Conservation (phyloP, 2,329 filamentous ascomycete genomes). For the Colletotrichum spaethianum region DNA sequence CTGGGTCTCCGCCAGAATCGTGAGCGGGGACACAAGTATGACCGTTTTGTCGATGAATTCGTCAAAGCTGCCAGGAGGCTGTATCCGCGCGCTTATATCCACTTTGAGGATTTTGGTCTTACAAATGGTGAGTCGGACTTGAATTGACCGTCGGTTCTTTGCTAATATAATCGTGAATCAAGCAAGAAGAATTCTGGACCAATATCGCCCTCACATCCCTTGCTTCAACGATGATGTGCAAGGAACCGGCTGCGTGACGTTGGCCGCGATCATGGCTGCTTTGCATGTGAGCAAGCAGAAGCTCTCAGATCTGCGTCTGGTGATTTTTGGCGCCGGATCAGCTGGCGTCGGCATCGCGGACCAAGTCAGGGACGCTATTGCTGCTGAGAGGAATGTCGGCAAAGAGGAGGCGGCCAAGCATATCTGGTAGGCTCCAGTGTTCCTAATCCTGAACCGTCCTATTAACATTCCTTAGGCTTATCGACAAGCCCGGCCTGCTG, state of each 20-base stretch:
- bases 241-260: slow-evolving; percentile 88
- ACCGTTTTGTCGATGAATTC: slow-evolving; percentile 83
- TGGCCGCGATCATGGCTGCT: slow-evolving; percentile 85
- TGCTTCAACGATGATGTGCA: slow-evolving; percentile 96
- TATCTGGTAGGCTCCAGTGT: slow-evolving; percentile 73
- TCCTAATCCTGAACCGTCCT: fast-evolving
- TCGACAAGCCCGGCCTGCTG: slow-evolving; percentile 86
- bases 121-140: slow-evolving; percentile 67
- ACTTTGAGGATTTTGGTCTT: slow-evolving; percentile 92
- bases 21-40: slow-evolving; percentile 79
- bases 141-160: slow-evolving; percentile 6
- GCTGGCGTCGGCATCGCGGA: slow-evolving; percentile 90
- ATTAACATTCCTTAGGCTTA: slow-evolving; percentile 66
- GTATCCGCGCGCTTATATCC: slow-evolving; percentile 86
- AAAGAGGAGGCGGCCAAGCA: slow-evolving; percentile 84
- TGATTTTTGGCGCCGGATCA: slow-evolving; percentile 85
- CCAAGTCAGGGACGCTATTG: slow-evolving; percentile 85
- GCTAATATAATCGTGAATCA: background rate
- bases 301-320: slow-evolving; percentile 77
- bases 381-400: slow-evolving; percentile 74
- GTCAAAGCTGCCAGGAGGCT: slow-evolving; percentile 76
- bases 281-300: slow-evolving; percentile 78
- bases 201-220: slow-evolving; percentile 79
- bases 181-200: slow-evolving; percentile 82
- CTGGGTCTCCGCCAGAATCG: slow-evolving; percentile 79